Conservation (phyloP, 176 grass and related monocot species). For the Oryza punctata region DNA sequence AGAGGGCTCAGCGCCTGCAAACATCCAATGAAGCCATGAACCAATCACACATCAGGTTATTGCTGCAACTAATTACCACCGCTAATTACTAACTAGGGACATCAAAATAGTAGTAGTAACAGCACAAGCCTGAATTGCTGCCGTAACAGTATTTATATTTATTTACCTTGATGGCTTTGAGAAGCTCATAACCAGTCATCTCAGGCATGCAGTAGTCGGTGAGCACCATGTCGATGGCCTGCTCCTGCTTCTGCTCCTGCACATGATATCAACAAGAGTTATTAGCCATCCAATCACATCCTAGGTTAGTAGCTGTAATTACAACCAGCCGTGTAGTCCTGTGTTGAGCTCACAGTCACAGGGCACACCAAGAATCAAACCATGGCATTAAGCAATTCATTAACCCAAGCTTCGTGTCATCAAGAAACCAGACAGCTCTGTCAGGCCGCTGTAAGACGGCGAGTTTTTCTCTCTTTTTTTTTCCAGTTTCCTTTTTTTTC, state of each 20-base stretch:
- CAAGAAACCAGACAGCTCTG: slow-evolving; percentile 12
- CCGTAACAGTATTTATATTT: not conserved
- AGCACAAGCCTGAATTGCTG: not conserved
- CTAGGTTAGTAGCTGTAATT: not conserved
- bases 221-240: slow-evolving; percentile 88
- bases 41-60: not conserved
- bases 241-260: slow-evolving; percentile 63
- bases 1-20: slow-evolving; percentile 69
- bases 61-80: not conserved
- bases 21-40: not conserved
- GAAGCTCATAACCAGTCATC: slow-evolving; percentile 97
- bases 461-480: not conserved
- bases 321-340: not conserved
- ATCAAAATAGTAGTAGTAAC: not conserved
- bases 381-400: not conserved
- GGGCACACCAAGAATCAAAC: not conserved
- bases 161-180: slow-evolving; percentile 86
- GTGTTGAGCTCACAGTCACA: not conserved
- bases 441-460: slow-evolving; percentile 24
- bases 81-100: not conserved
- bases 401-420: not conserved
- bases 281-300: not conserved
- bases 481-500: not conserved
- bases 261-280: not conserved
- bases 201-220: slow-evolving; percentile 99